Percentiles rank a stretch among this genome's conserved stretches.
Conservation (phyloP, 257 asterid species). For the Solanum piurae region DNA sequence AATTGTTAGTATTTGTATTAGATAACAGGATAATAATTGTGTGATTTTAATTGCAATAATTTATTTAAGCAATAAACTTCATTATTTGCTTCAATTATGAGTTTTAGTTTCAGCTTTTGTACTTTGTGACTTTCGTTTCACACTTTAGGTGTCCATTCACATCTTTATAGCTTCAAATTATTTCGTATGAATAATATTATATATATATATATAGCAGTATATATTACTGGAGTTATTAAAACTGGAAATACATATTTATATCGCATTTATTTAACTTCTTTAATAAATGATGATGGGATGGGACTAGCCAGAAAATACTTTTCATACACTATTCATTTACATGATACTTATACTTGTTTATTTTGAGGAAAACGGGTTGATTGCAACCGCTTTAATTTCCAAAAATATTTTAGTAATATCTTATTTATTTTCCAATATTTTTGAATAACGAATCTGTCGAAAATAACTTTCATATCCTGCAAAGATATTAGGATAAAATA, state of each 20-base stretch:
- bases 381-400: background rate
- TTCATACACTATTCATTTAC: background rate
- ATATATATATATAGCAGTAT: no score
- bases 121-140: background rate
- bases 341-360: background rate
- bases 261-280: background rate
- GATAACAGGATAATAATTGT: background rate
- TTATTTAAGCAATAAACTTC: background rate
- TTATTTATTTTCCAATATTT: background rate
- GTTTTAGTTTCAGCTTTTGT: background rate
- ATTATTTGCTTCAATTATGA: background rate
- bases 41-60: background rate
- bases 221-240: background rate
- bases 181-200: background rate
- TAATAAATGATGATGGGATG: background rate
- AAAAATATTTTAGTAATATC: background rate
- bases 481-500: accelerated
- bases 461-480: background rate
- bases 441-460: background rate
- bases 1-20: background rate
- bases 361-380: background rate
- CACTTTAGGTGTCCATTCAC: background rate
- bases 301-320: background rate
- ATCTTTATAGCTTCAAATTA: background rate
- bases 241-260: background rate